Conservation (phyloP, 441 rosid genomes). For the Populus hybrid region DNA sequence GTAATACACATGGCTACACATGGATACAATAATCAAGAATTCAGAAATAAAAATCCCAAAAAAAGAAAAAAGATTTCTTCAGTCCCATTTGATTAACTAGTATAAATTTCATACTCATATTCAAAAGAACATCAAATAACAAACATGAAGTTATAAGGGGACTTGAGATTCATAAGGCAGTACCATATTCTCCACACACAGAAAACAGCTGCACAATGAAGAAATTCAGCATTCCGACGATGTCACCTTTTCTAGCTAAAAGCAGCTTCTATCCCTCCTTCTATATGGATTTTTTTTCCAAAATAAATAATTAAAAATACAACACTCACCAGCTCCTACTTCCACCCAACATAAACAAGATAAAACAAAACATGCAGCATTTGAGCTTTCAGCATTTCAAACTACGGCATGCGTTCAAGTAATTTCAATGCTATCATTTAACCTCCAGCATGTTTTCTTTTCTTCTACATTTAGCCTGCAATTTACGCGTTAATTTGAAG, state of each 20-base stretch:
- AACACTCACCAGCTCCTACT: not conserved
- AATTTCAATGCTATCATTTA: not conserved
- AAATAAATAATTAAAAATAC: not conserved
- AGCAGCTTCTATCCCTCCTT: not conserved
- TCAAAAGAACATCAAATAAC: not conserved
- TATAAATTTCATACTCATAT: not conserved
- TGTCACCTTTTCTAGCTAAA: not conserved
- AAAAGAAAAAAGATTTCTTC: not conserved
- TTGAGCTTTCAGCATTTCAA: not conserved
- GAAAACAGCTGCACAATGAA: not conserved
- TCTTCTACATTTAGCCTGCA: not conserved
- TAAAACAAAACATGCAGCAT: not conserved
- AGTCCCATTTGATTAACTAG: not conserved
- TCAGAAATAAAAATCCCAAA: constrained; percentile 18
- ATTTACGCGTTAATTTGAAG: not conserved
- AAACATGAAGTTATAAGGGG: not conserved
- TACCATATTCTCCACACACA: not conserved
- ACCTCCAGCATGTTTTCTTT: not conserved
- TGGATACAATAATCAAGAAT: constrained; percentile 33
- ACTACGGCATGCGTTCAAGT: not conserved
- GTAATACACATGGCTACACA: constrained; percentile 86
- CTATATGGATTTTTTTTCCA: not conserved
- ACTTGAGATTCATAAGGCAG: not conserved
- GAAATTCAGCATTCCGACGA: not conserved
- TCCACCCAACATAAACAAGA: not conserved